A percentile compares a stretch with the other conserved stretches of the same genome.
Evolutionary conservation across 768 basidiomycete genomes (phyloP).

Genomic region (Lactarius vividus): DNA sequence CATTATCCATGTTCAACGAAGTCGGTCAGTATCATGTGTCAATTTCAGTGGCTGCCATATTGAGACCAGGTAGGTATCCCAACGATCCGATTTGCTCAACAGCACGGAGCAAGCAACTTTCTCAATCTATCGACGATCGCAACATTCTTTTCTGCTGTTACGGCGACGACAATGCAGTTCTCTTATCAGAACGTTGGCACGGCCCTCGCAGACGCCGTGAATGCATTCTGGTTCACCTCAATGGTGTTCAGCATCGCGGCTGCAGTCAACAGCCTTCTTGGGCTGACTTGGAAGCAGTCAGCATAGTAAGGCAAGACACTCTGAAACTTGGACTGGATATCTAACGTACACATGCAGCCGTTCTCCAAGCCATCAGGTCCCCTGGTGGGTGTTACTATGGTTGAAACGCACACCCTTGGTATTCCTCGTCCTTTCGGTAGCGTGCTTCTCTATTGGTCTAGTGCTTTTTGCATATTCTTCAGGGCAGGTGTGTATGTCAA

Average conservation of each 20-base stretch:
- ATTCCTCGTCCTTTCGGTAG: constrained; percentile 80
- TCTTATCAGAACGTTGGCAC: too few relatives aligned
- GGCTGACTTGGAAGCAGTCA: constrained; percentile 76
- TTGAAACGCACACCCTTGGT: constrained; percentile 82
- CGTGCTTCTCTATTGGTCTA: constrained; percentile 76
- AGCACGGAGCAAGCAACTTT: too few relatives aligned
- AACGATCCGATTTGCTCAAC: too few relatives aligned
- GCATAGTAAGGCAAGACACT: constrained; percentile 61
- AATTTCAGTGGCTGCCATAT: too few relatives aligned
- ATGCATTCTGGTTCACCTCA: too few relatives aligned
- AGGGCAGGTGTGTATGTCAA: constrained; percentile 47
- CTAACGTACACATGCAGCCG: constrained; percentile 44
- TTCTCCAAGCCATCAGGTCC: constrained; percentile 70
- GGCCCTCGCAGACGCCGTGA: too few relatives aligned
- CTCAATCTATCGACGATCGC: too few relatives aligned
- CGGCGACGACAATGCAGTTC: too few relatives aligned
- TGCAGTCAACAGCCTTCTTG: constrained; percentile 73
- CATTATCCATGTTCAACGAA: too few relatives aligned
- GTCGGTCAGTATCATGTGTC: too few relatives aligned
- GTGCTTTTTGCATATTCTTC: constrained; percentile 78
- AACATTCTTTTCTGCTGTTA: too few relatives aligned
- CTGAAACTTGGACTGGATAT: constrained; percentile 2
- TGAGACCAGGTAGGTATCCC: too few relatives aligned
- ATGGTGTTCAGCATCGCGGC: constrained; percentile 44
- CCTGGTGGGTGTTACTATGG: constrained; percentile 85